Percentiles rank a stretch among this genome's conserved stretches.
Conservation (phyloP, 495 filamentous ascomycete genomes). For the Lepraria neglecta region DNA sequence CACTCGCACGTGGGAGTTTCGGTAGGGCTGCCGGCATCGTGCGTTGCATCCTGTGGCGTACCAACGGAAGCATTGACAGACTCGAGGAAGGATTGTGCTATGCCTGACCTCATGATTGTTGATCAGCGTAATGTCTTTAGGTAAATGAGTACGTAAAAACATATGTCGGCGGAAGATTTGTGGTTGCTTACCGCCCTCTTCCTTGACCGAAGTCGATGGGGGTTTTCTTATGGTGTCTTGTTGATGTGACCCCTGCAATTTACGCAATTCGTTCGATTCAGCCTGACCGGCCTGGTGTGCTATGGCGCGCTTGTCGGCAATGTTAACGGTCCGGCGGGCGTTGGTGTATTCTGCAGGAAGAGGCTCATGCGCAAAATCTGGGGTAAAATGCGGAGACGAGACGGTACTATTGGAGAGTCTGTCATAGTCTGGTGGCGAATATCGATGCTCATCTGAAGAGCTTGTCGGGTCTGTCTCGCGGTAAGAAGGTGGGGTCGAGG, state of each 20-base stretch:
- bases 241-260: constrained; percentile 17
- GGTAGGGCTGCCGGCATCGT: constrained; percentile 25
- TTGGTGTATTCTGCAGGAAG: constrained; percentile 23
- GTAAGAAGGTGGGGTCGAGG: constrained; percentile 20
- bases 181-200: constrained; percentile 24
- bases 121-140: constrained; percentile 21
- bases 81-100: constrained; percentile 67
- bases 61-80: constrained; percentile 56
- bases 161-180: constrained; percentile 10
- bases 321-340: constrained; percentile 20
- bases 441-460: constrained; percentile 20
- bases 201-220: constrained; percentile 26
- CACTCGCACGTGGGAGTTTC: constrained; percentile 50
- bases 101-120: constrained; percentile 37
- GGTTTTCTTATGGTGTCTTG: constrained; percentile 19
- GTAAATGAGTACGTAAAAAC: constrained; percentile 25
- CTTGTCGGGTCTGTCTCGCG: constrained; percentile 24
- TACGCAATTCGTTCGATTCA: constrained; percentile 2
- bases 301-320: constrained; percentile 30
- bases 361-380: constrained; percentile 28
- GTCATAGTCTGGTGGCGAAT: constrained; percentile 25
- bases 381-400: constrained; percentile 24
- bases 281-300: constrained; percentile 7
- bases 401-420: constrained; percentile 29
- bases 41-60: constrained; percentile 40